Evolutionary conservation across 352 stramenopile genomes (phyloP), one percentile per base, ranked within the genome.

Genomic region (Detonula confervacea): DNA sequence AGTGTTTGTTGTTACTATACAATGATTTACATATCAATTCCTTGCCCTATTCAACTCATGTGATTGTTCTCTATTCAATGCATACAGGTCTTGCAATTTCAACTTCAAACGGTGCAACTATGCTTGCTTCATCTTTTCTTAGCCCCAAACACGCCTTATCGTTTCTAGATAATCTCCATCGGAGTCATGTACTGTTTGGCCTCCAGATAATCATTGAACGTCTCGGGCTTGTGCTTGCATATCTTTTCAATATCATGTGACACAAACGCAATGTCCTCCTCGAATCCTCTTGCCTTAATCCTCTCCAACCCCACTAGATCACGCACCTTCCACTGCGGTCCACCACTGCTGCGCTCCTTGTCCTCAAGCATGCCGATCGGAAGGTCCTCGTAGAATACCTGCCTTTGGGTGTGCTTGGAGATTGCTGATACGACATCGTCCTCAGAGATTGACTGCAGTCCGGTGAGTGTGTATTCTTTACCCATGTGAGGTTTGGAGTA

Each of bases 221-320:
- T 73, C 44, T 85, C 71, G 1, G 77, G 37, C 44, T 76, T 63
- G 14, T 54, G 56, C 29, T 76, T 76, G 30, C 71, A 85, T 14
- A 85, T 70, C 35, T 73, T 81, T 52, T 83, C 75, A 52, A 80
- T 65, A 18, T 81, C 71, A 55, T 81, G 49, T 52, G 71, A 78
- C 11, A 73, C n/a, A n/a, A 85, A 81, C 20, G 22, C 27, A n/a
- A 59, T 42, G 29, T 70, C 39, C 20, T 85, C 71, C 29, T 78
- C 72, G 14, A 70, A 49, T 29, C 64, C 71, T 7, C 44, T 73
- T 16, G 70, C 55, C 57, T 85, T 85, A 11, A 85, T 73, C 27
- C 65, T 77, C 29, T 85, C 77, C 24, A 85, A 30, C 7, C 61
- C 70, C 14, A 79, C 72, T n/a, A 85, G 42, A 35, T 85, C 77